Percentiles rank a stretch among this genome's conserved stretches.
Conservation (phyloP, 441 rosid species). For the Erodium trifolium region DNA sequence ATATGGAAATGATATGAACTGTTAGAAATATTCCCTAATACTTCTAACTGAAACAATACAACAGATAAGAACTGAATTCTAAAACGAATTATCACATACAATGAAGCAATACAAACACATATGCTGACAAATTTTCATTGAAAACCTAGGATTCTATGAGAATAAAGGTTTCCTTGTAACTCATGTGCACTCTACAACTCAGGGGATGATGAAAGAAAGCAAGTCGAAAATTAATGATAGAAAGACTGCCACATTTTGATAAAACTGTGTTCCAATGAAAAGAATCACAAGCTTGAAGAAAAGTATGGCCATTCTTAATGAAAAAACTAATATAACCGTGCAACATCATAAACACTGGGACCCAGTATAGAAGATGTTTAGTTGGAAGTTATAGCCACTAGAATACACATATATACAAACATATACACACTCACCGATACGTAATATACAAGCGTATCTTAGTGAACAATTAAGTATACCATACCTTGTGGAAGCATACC, state of each 20-base stretch:
- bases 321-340: not conserved
- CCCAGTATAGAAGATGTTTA: not conserved
- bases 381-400: not conserved
- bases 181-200: not conserved
- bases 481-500: constrained; percentile 86
- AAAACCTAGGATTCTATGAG: not conserved
- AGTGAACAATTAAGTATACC: constrained; percentile 7
- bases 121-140: not conserved
- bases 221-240: not conserved
- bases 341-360: too few relatives aligned
- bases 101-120: not conserved
- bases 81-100: not conserved
- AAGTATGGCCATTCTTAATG: not conserved
- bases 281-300: not conserved
- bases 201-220: not conserved
- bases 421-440: not conserved
- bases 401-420: not conserved
- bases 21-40: not conserved
- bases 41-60: too few relatives aligned
- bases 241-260: not conserved
- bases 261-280: not conserved
- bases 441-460: too few relatives aligned
- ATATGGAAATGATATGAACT: not conserved
- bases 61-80: not conserved
- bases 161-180: not conserved